Evolutionary conservation across 148 eudicot genomes (phyloP).

Genomic region (Nepenthes gracilis): DNA sequence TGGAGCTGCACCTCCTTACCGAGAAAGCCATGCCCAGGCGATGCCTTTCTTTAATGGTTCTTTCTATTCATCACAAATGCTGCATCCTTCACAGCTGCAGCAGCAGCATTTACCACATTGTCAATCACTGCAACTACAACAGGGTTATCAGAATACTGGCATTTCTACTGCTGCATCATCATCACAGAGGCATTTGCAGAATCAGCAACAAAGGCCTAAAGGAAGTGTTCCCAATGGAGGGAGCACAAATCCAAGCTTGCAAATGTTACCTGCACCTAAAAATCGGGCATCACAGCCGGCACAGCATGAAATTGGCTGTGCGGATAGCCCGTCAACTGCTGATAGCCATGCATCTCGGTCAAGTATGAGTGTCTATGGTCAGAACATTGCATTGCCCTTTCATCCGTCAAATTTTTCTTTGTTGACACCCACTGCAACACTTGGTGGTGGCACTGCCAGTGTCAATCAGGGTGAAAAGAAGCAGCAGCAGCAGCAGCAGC

Average conservation of each 20-base stretch:
- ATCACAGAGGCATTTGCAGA: conserved; percentile 73
- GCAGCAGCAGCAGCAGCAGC: conserved; percentile 53
- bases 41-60: conserved; percentile 74
- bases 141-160: conserved; percentile 39
- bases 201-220: conserved; percentile 43
- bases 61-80: conserved; percentile 77
- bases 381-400: conserved; percentile 57
- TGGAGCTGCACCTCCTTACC: conserved; percentile 46
- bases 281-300: conserved; percentile 25
- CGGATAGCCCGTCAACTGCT: conserved; percentile 69
- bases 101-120: conserved; percentile 10
- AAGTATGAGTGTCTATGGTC: conserved; percentile 45
- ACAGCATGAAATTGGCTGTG: conserved; percentile 43
- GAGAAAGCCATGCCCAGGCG: conserved; percentile 48
- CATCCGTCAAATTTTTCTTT: conserved; percentile 58
- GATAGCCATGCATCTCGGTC: conserved; percentile 54
- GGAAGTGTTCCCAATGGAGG: conserved; percentile 28
- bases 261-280: conserved; percentile 37
- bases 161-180: conserved; percentile 55
- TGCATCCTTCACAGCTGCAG: conserved; percentile 80
- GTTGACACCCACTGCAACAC: conserved; percentile 18
- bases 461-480: conserved; percentile 57
- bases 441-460: conserved; percentile 14
- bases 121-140: conserved; percentile 24
- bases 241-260: conserved; percentile 33